Percentiles rank a stretch among this genome's conserved stretches.
phyloP scores from a whole-genome alignment of 345 rosid genomes.

The Sisymbrium altissimum region DNA sequence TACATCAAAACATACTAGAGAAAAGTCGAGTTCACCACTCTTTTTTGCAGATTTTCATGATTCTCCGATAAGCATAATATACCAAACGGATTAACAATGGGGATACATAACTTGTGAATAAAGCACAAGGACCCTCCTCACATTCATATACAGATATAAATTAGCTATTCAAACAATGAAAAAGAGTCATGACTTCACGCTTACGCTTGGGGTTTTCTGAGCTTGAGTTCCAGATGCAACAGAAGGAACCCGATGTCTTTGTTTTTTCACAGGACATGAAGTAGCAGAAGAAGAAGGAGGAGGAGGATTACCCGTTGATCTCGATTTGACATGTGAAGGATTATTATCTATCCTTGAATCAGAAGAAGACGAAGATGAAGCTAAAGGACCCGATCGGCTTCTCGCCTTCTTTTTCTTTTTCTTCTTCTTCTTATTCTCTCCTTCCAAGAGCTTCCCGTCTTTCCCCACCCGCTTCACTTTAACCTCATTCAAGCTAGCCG shows the following conservation, averaged over 20 bases:
- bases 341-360: background rate
- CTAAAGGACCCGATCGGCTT: constrained; percentile 29
- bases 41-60: background rate
- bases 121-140: background rate
- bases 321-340: constrained; percentile 13
- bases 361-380: constrained; percentile 4
- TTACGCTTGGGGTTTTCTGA: background rate
- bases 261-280: background rate
- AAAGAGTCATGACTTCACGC: background rate
- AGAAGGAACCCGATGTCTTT: background rate
- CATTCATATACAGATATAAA: constrained; percentile 1
- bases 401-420: constrained; percentile 32
- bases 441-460: constrained; percentile 34
- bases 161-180: background rate
- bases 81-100: background rate
- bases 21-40: background rate
- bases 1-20: background rate
- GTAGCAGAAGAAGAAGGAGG: background rate
- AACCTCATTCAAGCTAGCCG: constrained; percentile 66
- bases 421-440: constrained; percentile 50
- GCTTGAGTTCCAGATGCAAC: constrained; percentile 12
- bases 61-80: background rate
- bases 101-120: constrained; percentile 1
- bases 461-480: constrained; percentile 51
- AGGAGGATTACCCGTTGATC: constrained; percentile 17